Evolutionary conservation across 1,139 yeast genomes (phyloP), one percentile per base, ranked within the genome.

Genomic region (Taphrina pruni): DNA sequence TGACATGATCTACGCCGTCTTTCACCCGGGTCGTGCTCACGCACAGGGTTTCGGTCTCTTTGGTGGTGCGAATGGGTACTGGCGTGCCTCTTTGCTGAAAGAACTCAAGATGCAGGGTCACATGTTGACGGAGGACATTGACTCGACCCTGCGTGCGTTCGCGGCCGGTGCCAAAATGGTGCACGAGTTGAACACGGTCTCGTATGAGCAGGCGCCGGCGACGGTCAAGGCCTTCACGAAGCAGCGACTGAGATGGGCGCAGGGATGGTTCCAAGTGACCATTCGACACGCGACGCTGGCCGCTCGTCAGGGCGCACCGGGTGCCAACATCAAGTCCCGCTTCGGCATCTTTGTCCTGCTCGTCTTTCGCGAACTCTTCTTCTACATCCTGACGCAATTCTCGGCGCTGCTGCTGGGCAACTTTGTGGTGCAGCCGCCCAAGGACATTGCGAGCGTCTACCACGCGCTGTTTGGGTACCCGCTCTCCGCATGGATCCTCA

Each of bases 101-200:
- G 67, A 64, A 50, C 67, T 64, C 61, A 64, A 64, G 61, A 64
- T 64, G 67, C 67, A 64, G 52, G 67, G 67, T 11, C 67, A 64
- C 67, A 64, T 64, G 67, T 48, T 64, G 52, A 64, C 67, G 26
- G 67, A 64, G 48, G 67, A 64, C 38, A 64, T 64, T 46, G 67
- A 64, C 56, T 64, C 67, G 55, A 64, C 67, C 26, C 17, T 64
- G 60, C 67, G 67, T 35, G 67, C 67, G 20, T 64, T 64, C 36
- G 67, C 67, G 7, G 67, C 67, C 12, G 67, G 67, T 21, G 67
- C 67, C 55, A 64, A 64, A 50, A 64, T 64, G 67, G 67, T 64
- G 26, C 67, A 64, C 61, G 67, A 64, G 39, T 48, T 64, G 46
- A 64, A 64, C 55, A 64, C 67, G 6, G 67, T 64, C 21, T 64